A percentile compares a stretch with the other conserved stretches of the same genome.
These are phyloP conservation scores for Ziziphus jujuba DNA, from an alignment of 306 rosid genomes.

Conservation along the genomic window DNA sequence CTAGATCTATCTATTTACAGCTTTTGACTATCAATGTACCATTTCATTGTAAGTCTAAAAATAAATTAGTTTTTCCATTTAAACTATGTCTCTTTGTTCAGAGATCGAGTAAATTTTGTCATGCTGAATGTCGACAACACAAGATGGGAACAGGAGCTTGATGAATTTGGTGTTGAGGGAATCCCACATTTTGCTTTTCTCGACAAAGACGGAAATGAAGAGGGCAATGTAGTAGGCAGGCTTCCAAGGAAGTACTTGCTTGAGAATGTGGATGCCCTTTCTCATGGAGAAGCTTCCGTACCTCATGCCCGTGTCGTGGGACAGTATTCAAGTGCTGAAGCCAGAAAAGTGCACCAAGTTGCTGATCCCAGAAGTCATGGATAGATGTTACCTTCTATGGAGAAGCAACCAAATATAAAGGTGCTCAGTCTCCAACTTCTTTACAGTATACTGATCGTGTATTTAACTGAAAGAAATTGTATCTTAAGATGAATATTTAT, in stretches of 20 bases:
- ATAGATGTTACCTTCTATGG: conserved; percentile 22
- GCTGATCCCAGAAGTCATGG: conserved; percentile 93
- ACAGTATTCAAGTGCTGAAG: conserved; percentile 79
- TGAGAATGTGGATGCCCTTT: conserved; percentile 85
- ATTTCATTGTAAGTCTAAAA: neutral
- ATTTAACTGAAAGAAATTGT: conserved; percentile 17
- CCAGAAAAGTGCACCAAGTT: conserved; percentile 85
- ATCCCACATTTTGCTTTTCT: conserved; percentile 96
- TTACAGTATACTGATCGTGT: conserved; percentile 7
- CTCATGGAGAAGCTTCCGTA: conserved; percentile 66
- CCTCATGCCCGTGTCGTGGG: conserved; percentile 93
- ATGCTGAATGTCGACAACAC: conserved; percentile 91
- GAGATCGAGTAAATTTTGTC: conserved; percentile 71
- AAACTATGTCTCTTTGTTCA: conserved; percentile 7
- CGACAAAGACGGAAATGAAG: conserved; percentile 86
- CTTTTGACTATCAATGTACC: conserved; percentile 6
- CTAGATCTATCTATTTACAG: no score
- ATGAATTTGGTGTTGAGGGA: conserved; percentile 97
- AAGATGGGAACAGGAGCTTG: conserved; percentile 98
- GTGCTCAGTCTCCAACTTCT: conserved; percentile 15
- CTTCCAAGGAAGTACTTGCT: conserved; percentile 74
- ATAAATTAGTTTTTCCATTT: neutral
- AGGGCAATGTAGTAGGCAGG: conserved; percentile 90
- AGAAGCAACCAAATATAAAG: conserved; percentile 16
- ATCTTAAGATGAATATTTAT: neutral